These are phyloP conservation scores for Stemphylium lycopersici DNA, from an alignment of 2,329 filamentous ascomycete genomes.

Conservation along the genomic window DNA sequence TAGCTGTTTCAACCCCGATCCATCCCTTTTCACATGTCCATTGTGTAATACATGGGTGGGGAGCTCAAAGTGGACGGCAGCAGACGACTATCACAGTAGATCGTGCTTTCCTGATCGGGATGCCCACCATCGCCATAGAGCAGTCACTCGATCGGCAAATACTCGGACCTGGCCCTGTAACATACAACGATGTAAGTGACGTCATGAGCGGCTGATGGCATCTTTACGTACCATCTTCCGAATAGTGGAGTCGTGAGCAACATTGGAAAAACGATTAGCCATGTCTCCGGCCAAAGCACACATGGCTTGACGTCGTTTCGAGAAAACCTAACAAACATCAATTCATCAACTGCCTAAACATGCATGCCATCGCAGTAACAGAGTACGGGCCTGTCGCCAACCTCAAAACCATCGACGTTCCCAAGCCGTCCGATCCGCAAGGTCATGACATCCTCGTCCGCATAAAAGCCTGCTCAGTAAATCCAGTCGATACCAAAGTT, in stretches of 20 bases:
- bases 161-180: not conserved
- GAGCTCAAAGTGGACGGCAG: not conserved
- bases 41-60: not conserved
- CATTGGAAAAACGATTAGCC: not conserved
- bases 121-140: not conserved
- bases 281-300: not conserved
- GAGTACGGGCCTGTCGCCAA: conserved; percentile 8
- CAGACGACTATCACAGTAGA: not conserved
- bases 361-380: conserved; percentile 12
- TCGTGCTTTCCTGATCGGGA: too few relatives aligned
- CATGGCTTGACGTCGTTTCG: not conserved
- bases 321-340: not conserved
- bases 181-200: conserved; percentile 1
- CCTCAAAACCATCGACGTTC: conserved; percentile 2
- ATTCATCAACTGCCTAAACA: not conserved
- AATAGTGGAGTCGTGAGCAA: not conserved
- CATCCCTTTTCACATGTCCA: not conserved
- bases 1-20: too few relatives aligned
- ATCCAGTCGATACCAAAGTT: conserved; percentile 11
- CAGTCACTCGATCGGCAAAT: not conserved
- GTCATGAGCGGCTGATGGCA: conserved; percentile 5
- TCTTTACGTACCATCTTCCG: not conserved
- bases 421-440: not conserved
- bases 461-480: conserved; percentile 8
- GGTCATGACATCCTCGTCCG: conserved; percentile 8